Conservation (phyloP, 169 alveolate species). For the Miamiensis avidus region DNA sequence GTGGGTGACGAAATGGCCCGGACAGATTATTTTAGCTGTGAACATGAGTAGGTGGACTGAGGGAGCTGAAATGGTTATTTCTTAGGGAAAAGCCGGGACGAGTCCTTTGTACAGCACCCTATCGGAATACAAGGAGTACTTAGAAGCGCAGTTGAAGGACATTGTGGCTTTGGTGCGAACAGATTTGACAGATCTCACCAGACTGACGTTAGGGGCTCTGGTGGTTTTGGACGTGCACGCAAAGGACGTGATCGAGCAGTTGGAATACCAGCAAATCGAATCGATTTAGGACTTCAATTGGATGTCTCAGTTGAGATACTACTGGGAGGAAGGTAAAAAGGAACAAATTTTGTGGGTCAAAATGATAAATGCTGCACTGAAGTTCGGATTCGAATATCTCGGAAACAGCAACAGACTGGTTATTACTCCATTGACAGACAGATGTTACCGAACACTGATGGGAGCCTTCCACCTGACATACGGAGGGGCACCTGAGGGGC, state of each 20-base stretch:
- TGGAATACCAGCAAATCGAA: conserved; percentile 73
- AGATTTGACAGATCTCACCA: conserved; percentile 82
- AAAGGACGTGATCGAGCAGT: conserved; percentile 83
- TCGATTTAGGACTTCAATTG: conserved; percentile 85
- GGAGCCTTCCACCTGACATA: conserved; percentile 81
- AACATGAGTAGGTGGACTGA: conserved; percentile 89
- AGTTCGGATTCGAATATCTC: conserved; percentile 79
- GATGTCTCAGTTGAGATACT: conserved; percentile 92
- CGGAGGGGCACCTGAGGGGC: conserved; percentile 88
- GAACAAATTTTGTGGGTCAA: conserved; percentile 65
- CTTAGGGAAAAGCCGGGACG: conserved; percentile 52
- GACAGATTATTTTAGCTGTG: conserved; percentile 87
- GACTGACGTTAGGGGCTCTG: conserved; percentile 90
- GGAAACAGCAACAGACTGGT: conserved; percentile 84
- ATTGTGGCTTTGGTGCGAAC: conserved; percentile 90
- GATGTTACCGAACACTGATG: conserved; percentile 83
- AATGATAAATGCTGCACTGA: conserved; percentile 74
- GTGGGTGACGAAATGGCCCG: conserved; percentile 93
- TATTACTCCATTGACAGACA: conserved; percentile 84
- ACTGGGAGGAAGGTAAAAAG: conserved; percentile 70
- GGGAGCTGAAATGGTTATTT: conserved; percentile 77
- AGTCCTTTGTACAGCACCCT: conserved; percentile 24
- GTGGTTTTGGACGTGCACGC: conserved; percentile 93
- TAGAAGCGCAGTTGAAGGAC: conserved; percentile 79
- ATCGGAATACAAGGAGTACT: conserved; percentile 64